Conservation (phyloP, 495 filamentous ascomycete genomes). For the Jackrogersella minutella region DNA sequence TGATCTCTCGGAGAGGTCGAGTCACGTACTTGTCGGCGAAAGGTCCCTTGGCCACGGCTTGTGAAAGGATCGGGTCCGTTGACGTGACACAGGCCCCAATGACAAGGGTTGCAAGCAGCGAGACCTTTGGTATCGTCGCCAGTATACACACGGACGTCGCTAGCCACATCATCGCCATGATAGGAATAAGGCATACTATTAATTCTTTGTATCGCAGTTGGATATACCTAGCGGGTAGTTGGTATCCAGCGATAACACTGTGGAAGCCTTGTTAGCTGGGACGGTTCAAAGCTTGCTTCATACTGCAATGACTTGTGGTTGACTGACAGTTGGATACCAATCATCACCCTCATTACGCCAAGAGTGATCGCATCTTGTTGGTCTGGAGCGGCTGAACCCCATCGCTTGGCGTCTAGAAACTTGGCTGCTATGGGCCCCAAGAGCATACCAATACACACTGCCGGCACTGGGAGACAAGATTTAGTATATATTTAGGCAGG, state of each 20-base stretch:
- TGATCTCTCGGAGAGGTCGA: slow-evolving; percentile 66
- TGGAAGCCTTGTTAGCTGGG: slow-evolving; percentile 49
- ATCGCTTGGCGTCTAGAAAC: slow-evolving; percentile 55
- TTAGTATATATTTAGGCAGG: not conserved
- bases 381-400: slow-evolving; percentile 50
- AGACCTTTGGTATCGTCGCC: slow-evolving; percentile 67
- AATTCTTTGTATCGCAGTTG: slow-evolving; percentile 76
- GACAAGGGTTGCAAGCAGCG: slow-evolving; percentile 61
- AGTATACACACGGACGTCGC: slow-evolving; percentile 75
- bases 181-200: slow-evolving; percentile 77
- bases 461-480: slow-evolving; percentile 52
- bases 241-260: slow-evolving; percentile 79
- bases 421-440: slow-evolving; percentile 60
- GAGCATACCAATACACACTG: slow-evolving; percentile 56
- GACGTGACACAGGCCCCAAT: slow-evolving; percentile 69
- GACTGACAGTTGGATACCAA: slow-evolving; percentile 60
- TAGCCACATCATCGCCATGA: slow-evolving; percentile 90
- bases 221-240: slow-evolving; percentile 84
- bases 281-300: slow-evolving; percentile 45
- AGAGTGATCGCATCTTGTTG: slow-evolving; percentile 57
- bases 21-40: slow-evolving; percentile 68
- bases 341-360: slow-evolving; percentile 60
- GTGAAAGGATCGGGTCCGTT: slow-evolving; percentile 68
- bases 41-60: slow-evolving; percentile 68
- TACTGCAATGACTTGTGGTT: slow-evolving; percentile 44